phyloP scores from a whole-genome alignment of 169 alveolate genomes.

The Toxoplasma gondii region DNA sequence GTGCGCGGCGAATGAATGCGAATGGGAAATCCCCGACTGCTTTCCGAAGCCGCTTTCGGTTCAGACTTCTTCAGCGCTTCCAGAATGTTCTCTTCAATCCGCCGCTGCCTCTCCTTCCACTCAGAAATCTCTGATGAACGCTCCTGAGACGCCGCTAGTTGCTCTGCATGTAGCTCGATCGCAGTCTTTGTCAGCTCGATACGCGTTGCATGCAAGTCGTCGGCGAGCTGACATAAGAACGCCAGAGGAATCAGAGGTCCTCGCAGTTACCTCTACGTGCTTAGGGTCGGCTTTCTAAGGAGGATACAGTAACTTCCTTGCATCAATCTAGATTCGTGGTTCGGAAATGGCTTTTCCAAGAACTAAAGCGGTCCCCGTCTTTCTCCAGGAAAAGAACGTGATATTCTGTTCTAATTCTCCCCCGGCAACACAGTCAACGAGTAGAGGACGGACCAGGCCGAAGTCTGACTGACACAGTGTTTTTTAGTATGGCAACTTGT shows the following conservation, averaged over 20 bases:
- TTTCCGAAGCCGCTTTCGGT: background rate
- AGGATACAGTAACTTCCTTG: too few relatives aligned
- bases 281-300: too few relatives aligned
- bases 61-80: background rate
- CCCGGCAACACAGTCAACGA: too few relatives aligned
- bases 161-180: constrained; percentile 16
- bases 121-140: background rate
- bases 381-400: too few relatives aligned
- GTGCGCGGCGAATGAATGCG: background rate
- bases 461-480: too few relatives aligned
- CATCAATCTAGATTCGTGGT: too few relatives aligned
- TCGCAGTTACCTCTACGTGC: too few relatives aligned
- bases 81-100: background rate
- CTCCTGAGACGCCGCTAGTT: constrained; percentile 1
- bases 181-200: background rate
- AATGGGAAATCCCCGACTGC: background rate
- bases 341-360: too few relatives aligned
- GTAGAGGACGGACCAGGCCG: too few relatives aligned
- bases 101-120: constrained; percentile 1
- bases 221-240: background rate
- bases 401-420: too few relatives aligned
- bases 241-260: background rate
- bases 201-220: background rate
- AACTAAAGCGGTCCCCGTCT: too few relatives aligned
- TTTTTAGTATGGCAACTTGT: too few relatives aligned